phyloP scores from a whole-genome alignment of 139 green algal species.

The Ulvella scutata region DNA sequence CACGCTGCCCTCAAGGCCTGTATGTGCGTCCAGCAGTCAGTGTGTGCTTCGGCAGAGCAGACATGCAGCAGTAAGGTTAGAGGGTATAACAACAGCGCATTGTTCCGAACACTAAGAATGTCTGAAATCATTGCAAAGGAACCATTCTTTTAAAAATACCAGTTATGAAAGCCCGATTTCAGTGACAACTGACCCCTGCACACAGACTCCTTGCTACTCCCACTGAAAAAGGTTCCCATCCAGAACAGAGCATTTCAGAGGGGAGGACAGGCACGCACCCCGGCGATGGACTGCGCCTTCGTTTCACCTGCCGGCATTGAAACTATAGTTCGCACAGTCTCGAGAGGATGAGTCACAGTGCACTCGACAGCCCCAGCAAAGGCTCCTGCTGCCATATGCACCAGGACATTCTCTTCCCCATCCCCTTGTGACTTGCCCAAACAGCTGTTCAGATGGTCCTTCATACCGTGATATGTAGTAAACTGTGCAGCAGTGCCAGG shows the following conservation, averaged over 20 bases:
- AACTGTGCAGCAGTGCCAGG: constrained; percentile 69
- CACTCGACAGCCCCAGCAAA: background rate
- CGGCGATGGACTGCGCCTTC: no score
- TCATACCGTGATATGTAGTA: constrained; percentile 35
- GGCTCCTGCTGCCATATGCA: background rate
- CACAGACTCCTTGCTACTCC: background rate
- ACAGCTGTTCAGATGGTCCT: constrained; percentile 1
- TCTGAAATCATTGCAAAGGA: background rate
- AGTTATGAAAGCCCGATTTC: background rate
- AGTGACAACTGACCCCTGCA: background rate
- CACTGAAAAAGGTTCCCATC: background rate
- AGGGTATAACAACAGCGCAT: background rate
- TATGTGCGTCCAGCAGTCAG: no score
- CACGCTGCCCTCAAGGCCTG: background rate
- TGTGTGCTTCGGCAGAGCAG: no score
- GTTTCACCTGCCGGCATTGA: background rate
- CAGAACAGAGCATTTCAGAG: no score
- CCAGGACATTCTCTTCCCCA: background rate
- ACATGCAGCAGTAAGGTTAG: background rate
- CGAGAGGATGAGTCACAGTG: background rate
- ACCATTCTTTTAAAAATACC: background rate
- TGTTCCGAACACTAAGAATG: background rate
- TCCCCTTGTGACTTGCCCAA: background rate
- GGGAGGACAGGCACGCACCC: no score
- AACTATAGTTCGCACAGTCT: background rate